Percentiles rank a stretch among this genome's conserved stretches.
Conservation (phyloP, 1,284 basidiomycete species). For the Amylostereum chailletii region DNA sequence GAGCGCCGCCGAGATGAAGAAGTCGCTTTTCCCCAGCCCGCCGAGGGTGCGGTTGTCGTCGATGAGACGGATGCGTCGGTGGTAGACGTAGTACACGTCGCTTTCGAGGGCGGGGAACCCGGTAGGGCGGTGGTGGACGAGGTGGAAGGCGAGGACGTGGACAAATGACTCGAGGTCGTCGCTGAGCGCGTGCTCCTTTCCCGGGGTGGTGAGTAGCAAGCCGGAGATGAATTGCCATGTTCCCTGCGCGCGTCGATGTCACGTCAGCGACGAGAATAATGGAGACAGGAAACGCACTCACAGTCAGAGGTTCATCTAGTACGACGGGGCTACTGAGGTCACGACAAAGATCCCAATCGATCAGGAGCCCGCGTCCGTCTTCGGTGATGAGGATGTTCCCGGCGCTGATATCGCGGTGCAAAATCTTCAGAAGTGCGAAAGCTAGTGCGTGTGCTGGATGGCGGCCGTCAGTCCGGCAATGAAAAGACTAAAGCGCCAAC, state of each 20-base stretch:
- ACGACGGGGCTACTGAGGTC: neutral
- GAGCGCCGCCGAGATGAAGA: too few relatives aligned
- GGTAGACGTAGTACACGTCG: too few relatives aligned
- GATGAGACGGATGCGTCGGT: too few relatives aligned
- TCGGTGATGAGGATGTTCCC: neutral
- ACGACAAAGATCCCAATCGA: neutral
- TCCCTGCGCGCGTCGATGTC: neutral
- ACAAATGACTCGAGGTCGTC: neutral
- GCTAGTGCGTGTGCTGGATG: neutral
- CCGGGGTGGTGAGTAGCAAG: neutral
- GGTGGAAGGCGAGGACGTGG: neutral
- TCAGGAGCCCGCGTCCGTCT: neutral
- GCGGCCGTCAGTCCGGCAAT: neutral
- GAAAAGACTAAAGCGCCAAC: neutral
- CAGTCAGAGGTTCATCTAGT: neutral
- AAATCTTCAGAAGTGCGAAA: neutral
- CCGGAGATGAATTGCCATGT: neutral
- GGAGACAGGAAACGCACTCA: neutral
- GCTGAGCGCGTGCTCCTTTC: neutral
- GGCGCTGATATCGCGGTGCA: neutral
- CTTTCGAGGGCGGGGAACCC: too few relatives aligned
- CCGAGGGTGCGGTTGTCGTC: too few relatives aligned
- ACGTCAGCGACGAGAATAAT: neutral
- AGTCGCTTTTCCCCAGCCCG: too few relatives aligned
- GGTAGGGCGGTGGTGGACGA: too few relatives aligned